A percentile compares a stretch with the other conserved stretches of the same genome.
phyloP scores from a whole-genome alignment of 1,284 basidiomycete species.

The Sporisorium scitamineum region DNA sequence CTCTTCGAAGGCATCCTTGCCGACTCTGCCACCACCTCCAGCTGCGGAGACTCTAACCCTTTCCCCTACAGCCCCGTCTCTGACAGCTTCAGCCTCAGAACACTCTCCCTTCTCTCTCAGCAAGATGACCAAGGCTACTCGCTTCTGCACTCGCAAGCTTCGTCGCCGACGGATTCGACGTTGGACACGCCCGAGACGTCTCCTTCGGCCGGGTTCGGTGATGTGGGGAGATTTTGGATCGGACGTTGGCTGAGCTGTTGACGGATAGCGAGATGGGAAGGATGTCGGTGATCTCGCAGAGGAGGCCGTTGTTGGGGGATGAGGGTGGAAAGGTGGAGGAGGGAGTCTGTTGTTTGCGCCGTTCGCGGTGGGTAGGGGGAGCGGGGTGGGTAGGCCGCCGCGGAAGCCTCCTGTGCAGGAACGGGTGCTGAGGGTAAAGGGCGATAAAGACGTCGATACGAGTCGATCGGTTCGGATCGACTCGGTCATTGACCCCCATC shows the following conservation, averaged over 20 bases:
- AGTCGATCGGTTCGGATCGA: not conserved
- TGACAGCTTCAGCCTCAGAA: not conserved
- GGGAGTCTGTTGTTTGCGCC: not conserved
- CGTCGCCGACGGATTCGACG: not conserved
- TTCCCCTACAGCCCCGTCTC: slow-evolving; percentile 5
- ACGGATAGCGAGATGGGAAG: not conserved
- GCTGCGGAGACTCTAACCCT: not conserved
- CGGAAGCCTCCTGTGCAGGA: not conserved
- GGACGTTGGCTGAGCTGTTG: not conserved
- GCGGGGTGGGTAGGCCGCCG: not conserved
- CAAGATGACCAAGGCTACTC: not conserved
- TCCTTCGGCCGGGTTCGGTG: too few species aligned
- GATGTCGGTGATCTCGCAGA: not conserved
- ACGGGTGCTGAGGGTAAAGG: not conserved
- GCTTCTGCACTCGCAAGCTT: not conserved
- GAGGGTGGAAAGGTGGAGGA: not conserved
- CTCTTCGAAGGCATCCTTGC: slow-evolving; percentile 36
- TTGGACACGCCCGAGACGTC: slow-evolving; percentile 1
- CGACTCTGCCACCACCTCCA: not conserved
- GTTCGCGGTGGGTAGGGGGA: not conserved
- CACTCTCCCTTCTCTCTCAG: not conserved
- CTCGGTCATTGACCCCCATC: not conserved
- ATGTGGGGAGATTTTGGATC: not conserved
- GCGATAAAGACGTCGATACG: not conserved
- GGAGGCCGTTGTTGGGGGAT: not conserved